Evolutionary conservation across 345 rosid species (phyloP).

Genomic region (Ricinus communis): DNA sequence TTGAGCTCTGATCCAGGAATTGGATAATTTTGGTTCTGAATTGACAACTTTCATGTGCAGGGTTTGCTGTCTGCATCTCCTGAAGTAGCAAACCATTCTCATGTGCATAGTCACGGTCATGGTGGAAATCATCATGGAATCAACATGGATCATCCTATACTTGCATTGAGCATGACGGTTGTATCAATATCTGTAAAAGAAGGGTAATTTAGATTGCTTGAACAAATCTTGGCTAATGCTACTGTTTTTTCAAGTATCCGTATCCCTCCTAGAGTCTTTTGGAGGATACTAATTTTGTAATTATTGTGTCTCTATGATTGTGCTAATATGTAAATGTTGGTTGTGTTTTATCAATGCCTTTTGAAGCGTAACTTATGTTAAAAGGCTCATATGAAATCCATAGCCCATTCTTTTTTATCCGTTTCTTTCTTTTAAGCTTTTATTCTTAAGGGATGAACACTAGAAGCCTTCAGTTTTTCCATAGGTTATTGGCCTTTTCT

Average conservation of each 20-base stretch:
- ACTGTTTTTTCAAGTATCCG: neutral
- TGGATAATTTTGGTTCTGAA: neutral
- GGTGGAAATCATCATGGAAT: conserved; percentile 69
- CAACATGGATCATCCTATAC: conserved; percentile 74
- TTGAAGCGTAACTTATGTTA: neutral
- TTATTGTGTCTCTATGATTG: too few species aligned
- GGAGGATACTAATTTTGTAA: neutral
- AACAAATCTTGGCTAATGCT: neutral
- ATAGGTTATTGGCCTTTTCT: too few species aligned
- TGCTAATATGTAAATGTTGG: too few species aligned
- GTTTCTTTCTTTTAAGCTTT: too few species aligned
- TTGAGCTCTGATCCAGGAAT: neutral
- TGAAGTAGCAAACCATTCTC: conserved; percentile 44
- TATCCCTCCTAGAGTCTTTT: neutral
- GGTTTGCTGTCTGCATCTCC: conserved; percentile 51
- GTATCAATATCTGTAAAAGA: conserved; percentile 81
- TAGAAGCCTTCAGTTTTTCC: too few species aligned
- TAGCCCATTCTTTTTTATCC: too few species aligned
- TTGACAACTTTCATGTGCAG: conserved; percentile 36
- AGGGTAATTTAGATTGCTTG: conserved; percentile 46
- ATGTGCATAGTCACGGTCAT: conserved; percentile 40
- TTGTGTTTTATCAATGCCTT: too few species aligned
- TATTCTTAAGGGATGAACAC: too few species aligned
- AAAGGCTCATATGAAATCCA: neutral
- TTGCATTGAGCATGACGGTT: conserved; percentile 75